Base-by-base conservation (phyloP, 2,329 filamentous ascomycete species). In the Colletotrichum trifolii region DNA sequence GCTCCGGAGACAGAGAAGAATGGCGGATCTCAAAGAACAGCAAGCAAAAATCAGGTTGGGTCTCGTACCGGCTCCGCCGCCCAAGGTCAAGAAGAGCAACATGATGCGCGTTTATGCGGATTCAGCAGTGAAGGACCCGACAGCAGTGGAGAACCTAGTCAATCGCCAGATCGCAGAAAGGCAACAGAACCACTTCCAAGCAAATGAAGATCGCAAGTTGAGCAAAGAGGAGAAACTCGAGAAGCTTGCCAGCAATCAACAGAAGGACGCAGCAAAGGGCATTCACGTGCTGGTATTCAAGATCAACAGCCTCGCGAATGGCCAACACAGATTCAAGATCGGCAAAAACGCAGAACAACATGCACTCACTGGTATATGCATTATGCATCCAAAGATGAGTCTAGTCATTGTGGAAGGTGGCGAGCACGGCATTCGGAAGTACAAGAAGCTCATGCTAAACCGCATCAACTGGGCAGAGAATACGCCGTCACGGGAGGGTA, bases 381-480 rank as follows among this genome's bases (percentile, higher is more conserved):
- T 99, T 69, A 89, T 97, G 84, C 89, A 97, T 73, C 96, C 96
- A 1, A 91, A 90, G 69, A 90, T 97, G 78, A 96, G 91, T 74
- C 80, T 99, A 3, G 88, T 99, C 13, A 88, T 99, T 68, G 94
- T 97, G 1, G 96, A 99, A 76, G 96, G 95, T 39, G 96, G 96
- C 43, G 83, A 89, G 65, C 90, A 96, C 80, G 91, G 91, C 64
- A 91, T 96, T 75, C 89, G 88, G 56, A 90, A 90, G 68, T 98
- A 95, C 82, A 93, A 91, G 76, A 97, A 97, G 76, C 84, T 99
- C 36, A 94, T 99, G 92, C 83, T 96, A 47, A 90, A 95, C 71
- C 93, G 96, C 52, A 94, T 98, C 73, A 91, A 97, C 76, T 99
- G 96, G 96, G 91, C 91, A 2, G 94, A 98, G 75, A 97, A 97